A percentile compares a stretch with the other conserved stretches of the same genome.
Conservation (phyloP, 768 basidiomycete species). For the Phaeotremella fagi region DNA sequence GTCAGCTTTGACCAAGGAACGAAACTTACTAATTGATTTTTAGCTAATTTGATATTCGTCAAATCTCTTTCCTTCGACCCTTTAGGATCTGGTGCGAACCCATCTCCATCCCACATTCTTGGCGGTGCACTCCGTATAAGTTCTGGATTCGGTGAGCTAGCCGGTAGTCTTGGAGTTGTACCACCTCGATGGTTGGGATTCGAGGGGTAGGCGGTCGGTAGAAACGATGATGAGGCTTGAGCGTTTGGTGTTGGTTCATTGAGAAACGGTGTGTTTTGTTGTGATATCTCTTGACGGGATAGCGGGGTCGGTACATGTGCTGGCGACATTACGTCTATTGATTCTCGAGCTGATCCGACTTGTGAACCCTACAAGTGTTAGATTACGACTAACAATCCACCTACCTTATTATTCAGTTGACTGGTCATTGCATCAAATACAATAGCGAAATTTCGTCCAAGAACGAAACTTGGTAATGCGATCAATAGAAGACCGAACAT, state of each 20-base stretch:
- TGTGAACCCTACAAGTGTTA: not conserved
- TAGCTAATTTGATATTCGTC: constrained; percentile 43
- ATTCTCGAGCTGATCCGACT: not conserved
- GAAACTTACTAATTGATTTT: constrained; percentile 41
- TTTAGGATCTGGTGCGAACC: constrained; percentile 5
- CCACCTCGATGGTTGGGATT: not conserved
- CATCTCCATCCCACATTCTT: constrained; percentile 30
- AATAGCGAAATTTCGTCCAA: constrained; percentile 82
- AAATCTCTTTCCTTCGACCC: constrained; percentile 27
- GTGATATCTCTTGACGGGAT: no score
- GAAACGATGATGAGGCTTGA: constrained; percentile 8
- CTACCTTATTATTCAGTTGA: constrained; percentile 27
- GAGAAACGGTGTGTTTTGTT: not conserved
- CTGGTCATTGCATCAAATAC: constrained; percentile 76
- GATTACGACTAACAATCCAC: not conserved
- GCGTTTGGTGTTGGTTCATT: not conserved
- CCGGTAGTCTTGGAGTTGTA: constrained; percentile 4
- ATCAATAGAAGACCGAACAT: constrained; percentile 82
- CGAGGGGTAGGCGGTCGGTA: constrained; percentile 7
- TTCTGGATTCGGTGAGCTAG: not conserved
- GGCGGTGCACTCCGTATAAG: constrained; percentile 2
- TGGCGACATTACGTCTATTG: no score
- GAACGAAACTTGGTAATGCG: constrained; percentile 84
- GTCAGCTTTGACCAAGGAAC: not conserved
- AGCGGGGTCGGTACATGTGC: no score